phyloP scores from a whole-genome alignment of 805 yeast genomes.

The Candida ascalaphidarum region DNA sequence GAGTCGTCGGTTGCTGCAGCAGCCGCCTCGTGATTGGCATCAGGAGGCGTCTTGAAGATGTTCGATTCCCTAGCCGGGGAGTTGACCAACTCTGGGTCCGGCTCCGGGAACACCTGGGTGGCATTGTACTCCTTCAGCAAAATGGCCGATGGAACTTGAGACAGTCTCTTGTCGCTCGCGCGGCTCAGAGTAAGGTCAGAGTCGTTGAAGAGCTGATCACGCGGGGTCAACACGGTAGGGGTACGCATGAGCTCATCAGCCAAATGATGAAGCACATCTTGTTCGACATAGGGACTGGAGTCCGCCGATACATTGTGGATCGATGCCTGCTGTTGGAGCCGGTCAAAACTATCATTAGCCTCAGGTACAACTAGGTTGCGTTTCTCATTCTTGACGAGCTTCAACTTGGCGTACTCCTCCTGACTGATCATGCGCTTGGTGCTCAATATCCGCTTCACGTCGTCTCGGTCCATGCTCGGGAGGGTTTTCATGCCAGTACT shows the following conservation, averaged over 20 bases:
- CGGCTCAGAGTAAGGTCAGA: conserved; percentile 6
- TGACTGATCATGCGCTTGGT: conserved; percentile 28
- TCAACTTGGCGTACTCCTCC: conserved; percentile 30
- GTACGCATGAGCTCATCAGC: conserved; percentile 26
- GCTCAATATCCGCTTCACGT: conserved; percentile 29
- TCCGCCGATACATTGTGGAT: conserved; percentile 7
- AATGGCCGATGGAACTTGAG: neutral
- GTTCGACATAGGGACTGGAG: conserved; percentile 3
- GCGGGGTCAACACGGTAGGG: conserved; percentile 20
- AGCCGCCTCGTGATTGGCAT: neutral
- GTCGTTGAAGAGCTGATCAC: conserved; percentile 22
- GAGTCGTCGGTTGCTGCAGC: neutral
- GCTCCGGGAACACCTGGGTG: conserved; percentile 18
- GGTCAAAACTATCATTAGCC: conserved; percentile 6
- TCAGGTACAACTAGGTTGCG: conserved; percentile 12
- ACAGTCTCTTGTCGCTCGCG: too few relatives aligned
- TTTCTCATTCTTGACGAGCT: conserved; percentile 15
- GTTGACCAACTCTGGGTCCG: conserved; percentile 19
- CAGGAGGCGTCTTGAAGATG: conserved; percentile 22
- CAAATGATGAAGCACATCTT: conserved; percentile 20
- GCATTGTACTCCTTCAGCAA: neutral
- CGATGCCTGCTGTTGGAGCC: conserved; percentile 7
- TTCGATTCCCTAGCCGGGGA: conserved; percentile 7
- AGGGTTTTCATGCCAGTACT: conserved; percentile 39
- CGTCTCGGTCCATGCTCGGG: conserved; percentile 41